Percentiles rank a stretch among this genome's conserved stretches.
phyloP scores from a whole-genome alignment of 2,329 filamentous ascomycete species.

The Aspergillus arachidicola region DNA sequence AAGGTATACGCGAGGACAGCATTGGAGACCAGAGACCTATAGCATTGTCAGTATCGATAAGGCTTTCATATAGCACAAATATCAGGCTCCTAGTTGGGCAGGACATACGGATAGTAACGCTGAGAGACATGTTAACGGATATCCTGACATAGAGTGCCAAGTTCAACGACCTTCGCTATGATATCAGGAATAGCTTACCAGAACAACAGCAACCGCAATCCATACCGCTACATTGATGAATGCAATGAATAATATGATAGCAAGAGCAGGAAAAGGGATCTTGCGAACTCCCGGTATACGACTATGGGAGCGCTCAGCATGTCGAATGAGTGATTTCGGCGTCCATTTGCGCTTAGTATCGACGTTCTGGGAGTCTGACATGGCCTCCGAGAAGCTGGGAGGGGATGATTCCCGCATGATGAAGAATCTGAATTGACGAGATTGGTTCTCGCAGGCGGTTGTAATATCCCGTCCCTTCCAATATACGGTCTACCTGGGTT shows the following conservation, averaged over 20 bases:
- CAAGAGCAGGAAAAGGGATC: slow-evolving; percentile 59
- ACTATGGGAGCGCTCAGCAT: slow-evolving; percentile 51
- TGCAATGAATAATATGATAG: slow-evolving; percentile 58
- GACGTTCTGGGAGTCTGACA: not conserved
- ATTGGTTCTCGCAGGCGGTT: not conserved
- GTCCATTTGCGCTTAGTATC: slow-evolving; percentile 31
- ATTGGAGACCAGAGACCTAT: slow-evolving; percentile 69
- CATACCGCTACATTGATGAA: slow-evolving; percentile 60
- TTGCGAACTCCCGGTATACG: slow-evolving; percentile 58
- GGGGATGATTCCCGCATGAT: slow-evolving; percentile 17
- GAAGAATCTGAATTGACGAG: not conserved
- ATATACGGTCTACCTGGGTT: not conserved
- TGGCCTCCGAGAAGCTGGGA: not conserved
- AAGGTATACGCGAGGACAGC: slow-evolving; percentile 85
- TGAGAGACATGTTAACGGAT: slow-evolving; percentile 22
- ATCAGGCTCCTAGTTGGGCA: not conserved
- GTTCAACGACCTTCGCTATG: not conserved
- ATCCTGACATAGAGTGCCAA: not conserved
- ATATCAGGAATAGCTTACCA: slow-evolving; percentile 44
- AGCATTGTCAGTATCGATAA: not conserved
- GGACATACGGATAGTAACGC: slow-evolving; percentile 42
- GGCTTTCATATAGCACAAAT: not conserved
- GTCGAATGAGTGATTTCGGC: slow-evolving; percentile 34
- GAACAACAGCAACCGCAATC: slow-evolving; percentile 59
- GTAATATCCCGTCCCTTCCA: not conserved